Evolutionary conservation across 495 filamentous ascomycete genomes (phyloP).

Genomic region (Penicillium flavigenum): DNA sequence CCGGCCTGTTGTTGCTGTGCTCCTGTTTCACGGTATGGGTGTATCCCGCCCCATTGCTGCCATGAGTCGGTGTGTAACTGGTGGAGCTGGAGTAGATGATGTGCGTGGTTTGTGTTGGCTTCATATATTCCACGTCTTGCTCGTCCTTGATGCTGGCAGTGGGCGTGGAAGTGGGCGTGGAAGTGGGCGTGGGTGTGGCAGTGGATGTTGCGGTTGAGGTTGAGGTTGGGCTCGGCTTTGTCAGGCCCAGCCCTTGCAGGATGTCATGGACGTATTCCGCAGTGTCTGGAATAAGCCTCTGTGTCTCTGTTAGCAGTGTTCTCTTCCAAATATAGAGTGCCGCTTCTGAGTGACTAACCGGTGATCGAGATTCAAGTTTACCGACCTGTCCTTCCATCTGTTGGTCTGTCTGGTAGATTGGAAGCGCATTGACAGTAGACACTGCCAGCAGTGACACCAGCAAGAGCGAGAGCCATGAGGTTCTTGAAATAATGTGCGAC

Average conservation of each 20-base stretch:
- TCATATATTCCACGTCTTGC: constrained; percentile 5
- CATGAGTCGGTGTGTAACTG: constrained; percentile 3
- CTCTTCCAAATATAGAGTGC: not conserved
- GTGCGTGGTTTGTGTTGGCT: constrained; percentile 10
- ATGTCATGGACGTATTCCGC: constrained; percentile 25
- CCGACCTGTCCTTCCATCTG: not conserved
- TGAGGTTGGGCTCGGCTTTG: constrained; percentile 1
- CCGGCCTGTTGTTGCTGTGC: constrained; percentile 6
- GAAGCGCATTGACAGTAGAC: constrained; percentile 19
- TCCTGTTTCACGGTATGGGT: constrained; percentile 19
- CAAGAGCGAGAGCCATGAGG: constrained; percentile 4
- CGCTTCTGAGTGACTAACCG: constrained; percentile 9
- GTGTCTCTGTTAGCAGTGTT: constrained; percentile 4
- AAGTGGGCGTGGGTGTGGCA: not conserved
- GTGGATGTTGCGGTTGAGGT: constrained; percentile 7
- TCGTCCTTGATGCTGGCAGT: constrained; percentile 3
- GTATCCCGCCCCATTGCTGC: constrained; percentile 1
- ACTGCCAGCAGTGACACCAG: constrained; percentile 12
- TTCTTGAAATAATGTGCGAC: constrained; percentile 3
- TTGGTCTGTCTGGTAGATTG: constrained; percentile 12
- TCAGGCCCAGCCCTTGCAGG: constrained; percentile 27
- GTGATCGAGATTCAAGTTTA: constrained; percentile 20
- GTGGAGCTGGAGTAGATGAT: constrained; percentile 6
- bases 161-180: constrained; percentile 1
- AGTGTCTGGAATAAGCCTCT: constrained; percentile 39